These are phyloP conservation scores for Scedosporium dehoogii DNA, from an alignment of 2,329 filamentous ascomycete genomes.

Conservation along the genomic window DNA sequence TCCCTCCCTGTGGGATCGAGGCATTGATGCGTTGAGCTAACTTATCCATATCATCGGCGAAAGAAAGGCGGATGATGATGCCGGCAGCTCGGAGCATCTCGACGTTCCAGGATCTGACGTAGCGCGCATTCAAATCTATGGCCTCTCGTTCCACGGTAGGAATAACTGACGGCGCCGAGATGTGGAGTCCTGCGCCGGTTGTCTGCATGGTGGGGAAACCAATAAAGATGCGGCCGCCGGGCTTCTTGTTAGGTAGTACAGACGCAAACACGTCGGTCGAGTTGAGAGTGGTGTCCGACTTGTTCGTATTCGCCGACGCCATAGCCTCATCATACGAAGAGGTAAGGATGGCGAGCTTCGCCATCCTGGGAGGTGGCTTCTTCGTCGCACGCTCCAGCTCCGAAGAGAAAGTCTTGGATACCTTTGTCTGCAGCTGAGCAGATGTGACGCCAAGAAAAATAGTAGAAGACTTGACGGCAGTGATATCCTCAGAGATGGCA, in stretches of 20 bases:
- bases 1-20: constrained; percentile 32
- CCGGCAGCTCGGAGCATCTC: constrained; percentile 88
- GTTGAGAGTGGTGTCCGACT: constrained; percentile 28
- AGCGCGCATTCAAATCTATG: constrained; percentile 91
- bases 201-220: constrained; percentile 97
- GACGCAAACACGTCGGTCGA: constrained; percentile 77
- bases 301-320: constrained; percentile 47
- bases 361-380: constrained; percentile 84
- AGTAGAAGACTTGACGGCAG: constrained; percentile 59
- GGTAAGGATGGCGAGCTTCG: constrained; percentile 78
- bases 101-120: constrained; percentile 90
- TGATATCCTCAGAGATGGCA: constrained; percentile 59
- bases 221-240: constrained; percentile 82
- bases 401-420: constrained; percentile 61
- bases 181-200: constrained; percentile 84
- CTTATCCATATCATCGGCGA: constrained; percentile 75
- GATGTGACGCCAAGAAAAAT: constrained; percentile 87
- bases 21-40: constrained; percentile 52
- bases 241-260: constrained; percentile 76
- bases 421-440: constrained; percentile 68
- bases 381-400: constrained; percentile 95
- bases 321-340: constrained; percentile 79
- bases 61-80: constrained; percentile 81
- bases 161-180: constrained; percentile 92
- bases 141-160: constrained; percentile 95